phyloP scores from a whole-genome alignment of 345 rosid genomes.

The Aethionema arabicum region DNA sequence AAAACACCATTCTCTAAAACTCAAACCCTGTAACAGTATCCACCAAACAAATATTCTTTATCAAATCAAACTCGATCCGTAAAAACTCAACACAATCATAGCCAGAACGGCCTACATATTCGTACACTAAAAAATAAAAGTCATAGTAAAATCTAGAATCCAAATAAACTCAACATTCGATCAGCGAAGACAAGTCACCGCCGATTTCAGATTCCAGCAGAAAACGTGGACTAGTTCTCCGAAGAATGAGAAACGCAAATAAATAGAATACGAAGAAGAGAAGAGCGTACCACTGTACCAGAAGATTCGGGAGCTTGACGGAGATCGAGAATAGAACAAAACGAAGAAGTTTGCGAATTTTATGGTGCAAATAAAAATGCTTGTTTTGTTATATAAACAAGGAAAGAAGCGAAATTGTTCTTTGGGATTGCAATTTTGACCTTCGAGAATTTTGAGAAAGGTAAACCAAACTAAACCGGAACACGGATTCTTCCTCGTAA shows the following conservation, averaged over 20 bases:
- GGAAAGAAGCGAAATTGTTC: neutral
- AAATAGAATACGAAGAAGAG: neutral
- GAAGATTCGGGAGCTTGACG: slow-evolving; percentile 28
- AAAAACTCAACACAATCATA: slow-evolving; percentile 15
- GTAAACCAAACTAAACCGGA: slow-evolving; percentile 30
- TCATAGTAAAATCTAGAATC: no score
- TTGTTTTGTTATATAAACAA: neutral
- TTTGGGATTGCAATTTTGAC: slow-evolving; percentile 27
- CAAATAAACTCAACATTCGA: neutral
- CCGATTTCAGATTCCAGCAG: slow-evolving; percentile 6
- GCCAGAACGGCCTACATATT: neutral
- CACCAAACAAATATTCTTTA: slow-evolving; percentile 16
- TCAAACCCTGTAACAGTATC: slow-evolving; percentile 31
- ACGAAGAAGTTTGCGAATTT: neutral
- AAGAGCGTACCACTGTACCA: slow-evolving; percentile 17
- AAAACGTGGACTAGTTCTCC: slow-evolving; percentile 21
- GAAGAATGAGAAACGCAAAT: slow-evolving; percentile 5
- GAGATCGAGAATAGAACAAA: slow-evolving; percentile 18
- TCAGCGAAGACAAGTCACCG: no score
- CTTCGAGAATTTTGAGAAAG: slow-evolving; percentile 24
- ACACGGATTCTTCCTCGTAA: neutral
- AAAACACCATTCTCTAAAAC: slow-evolving; percentile 58
- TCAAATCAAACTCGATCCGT: slow-evolving; percentile 9
- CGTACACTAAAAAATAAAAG: no score
- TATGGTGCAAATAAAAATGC: slow-evolving; percentile 16